phyloP scores from a whole-genome alignment of 208 protist genomes.

The Giardia duodenalis region DNA sequence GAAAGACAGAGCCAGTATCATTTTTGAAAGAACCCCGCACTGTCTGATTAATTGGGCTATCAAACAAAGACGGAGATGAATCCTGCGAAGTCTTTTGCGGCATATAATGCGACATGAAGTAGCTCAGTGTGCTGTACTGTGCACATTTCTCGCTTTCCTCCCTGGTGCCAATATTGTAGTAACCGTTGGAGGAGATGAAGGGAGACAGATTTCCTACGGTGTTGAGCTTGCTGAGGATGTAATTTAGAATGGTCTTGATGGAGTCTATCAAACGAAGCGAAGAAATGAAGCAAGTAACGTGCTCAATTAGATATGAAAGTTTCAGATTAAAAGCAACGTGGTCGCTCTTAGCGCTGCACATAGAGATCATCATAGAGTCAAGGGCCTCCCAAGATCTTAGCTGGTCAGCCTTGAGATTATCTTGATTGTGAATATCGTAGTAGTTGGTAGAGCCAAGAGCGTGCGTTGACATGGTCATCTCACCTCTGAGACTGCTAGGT shows the following conservation, averaged over 20 bases:
- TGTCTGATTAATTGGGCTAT: too few species aligned
- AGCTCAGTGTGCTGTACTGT: neutral
- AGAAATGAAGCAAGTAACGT: neutral
- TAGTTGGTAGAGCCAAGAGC: too few species aligned
- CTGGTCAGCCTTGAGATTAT: too few species aligned
- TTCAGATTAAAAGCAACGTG: neutral
- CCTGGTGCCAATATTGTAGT: neutral
- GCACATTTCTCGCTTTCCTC: neutral
- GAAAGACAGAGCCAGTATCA: too few species aligned
- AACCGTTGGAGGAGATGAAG: neutral
- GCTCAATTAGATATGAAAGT: neutral
- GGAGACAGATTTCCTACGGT: neutral
- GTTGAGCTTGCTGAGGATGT: neutral
- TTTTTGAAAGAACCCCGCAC: too few species aligned
- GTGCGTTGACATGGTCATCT: too few species aligned
- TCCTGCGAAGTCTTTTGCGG: too few species aligned
- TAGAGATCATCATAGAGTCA: too few species aligned
- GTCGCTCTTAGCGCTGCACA: neutral
- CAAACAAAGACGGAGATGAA: too few species aligned
- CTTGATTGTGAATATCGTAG: too few species aligned
- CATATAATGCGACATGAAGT: constrained; percentile 7
- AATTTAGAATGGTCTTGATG: neutral
- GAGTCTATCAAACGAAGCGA: neutral
- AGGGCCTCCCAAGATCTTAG: too few species aligned
- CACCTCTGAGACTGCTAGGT: too few species aligned